Conservation (phyloP, 2,329 filamentous ascomycete species). For the Cladosporium austrohemisphaericum region DNA sequence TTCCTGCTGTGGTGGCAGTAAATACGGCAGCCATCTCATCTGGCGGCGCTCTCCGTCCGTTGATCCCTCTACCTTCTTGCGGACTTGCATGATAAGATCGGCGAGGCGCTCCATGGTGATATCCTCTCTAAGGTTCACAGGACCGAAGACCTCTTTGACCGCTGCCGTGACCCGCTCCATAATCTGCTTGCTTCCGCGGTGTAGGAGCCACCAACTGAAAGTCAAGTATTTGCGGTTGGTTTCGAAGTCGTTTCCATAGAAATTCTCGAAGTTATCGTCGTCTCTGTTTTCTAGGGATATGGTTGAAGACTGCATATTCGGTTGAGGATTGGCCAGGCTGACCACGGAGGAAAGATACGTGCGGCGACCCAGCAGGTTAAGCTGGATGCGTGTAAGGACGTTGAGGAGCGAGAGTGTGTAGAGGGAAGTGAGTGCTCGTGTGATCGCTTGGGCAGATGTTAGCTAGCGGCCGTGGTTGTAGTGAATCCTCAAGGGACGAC, state of each 20-base stretch:
- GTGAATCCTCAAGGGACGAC: constrained; percentile 33
- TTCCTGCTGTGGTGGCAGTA: constrained; percentile 74
- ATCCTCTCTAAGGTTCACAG: constrained; percentile 82
- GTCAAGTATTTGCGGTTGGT: constrained; percentile 92
- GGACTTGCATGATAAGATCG: constrained; percentile 75
- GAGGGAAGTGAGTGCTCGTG: constrained; percentile 82
- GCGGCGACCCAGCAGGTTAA: constrained; percentile 90
- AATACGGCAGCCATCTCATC: constrained; percentile 73
- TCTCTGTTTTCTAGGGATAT: constrained; percentile 93
- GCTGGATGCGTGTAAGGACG: constrained; percentile 88
- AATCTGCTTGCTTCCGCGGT: constrained; percentile 81
- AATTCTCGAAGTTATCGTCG: constrained; percentile 76
- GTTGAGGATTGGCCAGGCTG: constrained; percentile 71
- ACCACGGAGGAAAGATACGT: constrained; percentile 97
- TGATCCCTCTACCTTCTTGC: constrained; percentile 76
- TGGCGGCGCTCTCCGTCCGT: constrained; percentile 61
- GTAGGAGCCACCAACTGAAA: constrained; percentile 96
- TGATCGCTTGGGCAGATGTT: constrained; percentile 62
- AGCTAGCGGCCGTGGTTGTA: background rate
- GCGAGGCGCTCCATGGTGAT: constrained; percentile 76
- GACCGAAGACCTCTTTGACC: constrained; percentile 85
- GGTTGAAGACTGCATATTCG: constrained; percentile 59
- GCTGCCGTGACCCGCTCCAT: constrained; percentile 78
- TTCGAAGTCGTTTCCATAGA: constrained; percentile 90
- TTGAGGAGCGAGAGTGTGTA: constrained; percentile 88